Evolutionary conservation across 257 asterid species (phyloP), one percentile per base, ranked within the genome.

Genomic region (Solanum virginianum): DNA sequence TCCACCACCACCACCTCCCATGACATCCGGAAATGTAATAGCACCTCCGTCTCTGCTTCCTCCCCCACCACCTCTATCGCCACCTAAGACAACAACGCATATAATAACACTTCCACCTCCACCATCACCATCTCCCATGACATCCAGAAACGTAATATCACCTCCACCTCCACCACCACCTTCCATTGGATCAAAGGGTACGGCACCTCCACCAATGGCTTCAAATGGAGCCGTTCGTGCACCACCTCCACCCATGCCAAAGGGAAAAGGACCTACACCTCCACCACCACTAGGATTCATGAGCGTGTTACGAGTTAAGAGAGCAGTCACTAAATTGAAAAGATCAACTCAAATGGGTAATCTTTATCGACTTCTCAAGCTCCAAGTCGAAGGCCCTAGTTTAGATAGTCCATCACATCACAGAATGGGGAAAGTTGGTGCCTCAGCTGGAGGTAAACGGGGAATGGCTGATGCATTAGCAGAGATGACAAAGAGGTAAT

Each of bases 391-490:
- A 88, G 98, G 98, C 39, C 87, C 93, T 10, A 86, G 81, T 80
- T 71, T 82, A 69, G 87, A 86, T 10, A 91, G 85, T 56, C 88
- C 86, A 89, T 53, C 32, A 4, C 91, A 90, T 9, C 90, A 87
- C 22, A 90, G 84, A 85, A 86, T 91, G 26, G 88, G 86, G 54
- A 56, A 84, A 41, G 91, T 92, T 77, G 85, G 89, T 3, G 12
- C 80, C 12, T 2, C 90, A 7, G 29, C 26, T 26, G 92, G 93
- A 16, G 94, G 91, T 13, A 93, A 93, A 88, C 92, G 89, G 55
- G 95, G 98, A 55, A 92, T 93, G 98, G 98, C 95, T 62, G 97
- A 93, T 85, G 97, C 98, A 66, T 88, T 94, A 74, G 97, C 95
- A 15, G 98, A 94, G 88, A 94, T 94, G 92, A 92, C 94, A 32